Conservation (phyloP, 2,329 filamentous ascomycete species). For the Colletotrichum tropicicola region DNA sequence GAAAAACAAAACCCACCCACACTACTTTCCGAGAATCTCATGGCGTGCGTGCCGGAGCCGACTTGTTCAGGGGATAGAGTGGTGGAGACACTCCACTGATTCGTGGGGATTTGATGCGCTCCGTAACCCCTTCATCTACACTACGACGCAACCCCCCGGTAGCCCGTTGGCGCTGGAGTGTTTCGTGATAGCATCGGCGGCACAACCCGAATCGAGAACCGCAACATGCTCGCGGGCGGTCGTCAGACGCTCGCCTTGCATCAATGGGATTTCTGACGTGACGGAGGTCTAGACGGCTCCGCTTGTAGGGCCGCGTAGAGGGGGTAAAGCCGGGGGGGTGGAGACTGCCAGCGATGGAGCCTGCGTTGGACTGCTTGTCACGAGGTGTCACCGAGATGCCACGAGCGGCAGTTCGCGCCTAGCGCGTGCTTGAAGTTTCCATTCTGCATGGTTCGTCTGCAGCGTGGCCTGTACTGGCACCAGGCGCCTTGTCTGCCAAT, state of each 20-base stretch:
- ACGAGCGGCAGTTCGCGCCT: constrained; percentile 5
- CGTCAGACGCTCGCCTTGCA: not conserved
- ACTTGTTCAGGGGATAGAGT: constrained; percentile 10
- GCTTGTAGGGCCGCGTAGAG: constrained; percentile 15
- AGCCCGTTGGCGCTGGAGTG: not conserved
- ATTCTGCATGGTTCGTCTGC: not conserved
- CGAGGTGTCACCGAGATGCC: not conserved
- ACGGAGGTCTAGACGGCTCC: not conserved
- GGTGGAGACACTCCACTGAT: constrained; percentile 18
- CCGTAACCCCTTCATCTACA: constrained; percentile 24
- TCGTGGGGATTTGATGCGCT: constrained; percentile 21
- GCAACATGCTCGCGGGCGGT: not conserved
- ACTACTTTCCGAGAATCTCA: not conserved
- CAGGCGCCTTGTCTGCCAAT: not conserved
- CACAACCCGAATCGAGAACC: constrained; percentile 10
- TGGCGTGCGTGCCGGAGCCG: constrained; percentile 7
- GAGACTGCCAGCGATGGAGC: constrained; percentile 15
- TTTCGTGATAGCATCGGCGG: constrained; percentile 14
- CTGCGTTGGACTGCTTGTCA: not conserved
- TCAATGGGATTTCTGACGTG: constrained; percentile 2
- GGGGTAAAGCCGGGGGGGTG: not conserved
- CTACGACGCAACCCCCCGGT: not conserved
- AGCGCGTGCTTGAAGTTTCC: not conserved
- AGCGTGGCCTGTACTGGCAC: not conserved
- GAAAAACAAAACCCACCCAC: not conserved